These are phyloP conservation scores for Colletotrichum trifolii DNA, from an alignment of 2,329 filamentous ascomycete genomes.

Conservation along the genomic window DNA sequence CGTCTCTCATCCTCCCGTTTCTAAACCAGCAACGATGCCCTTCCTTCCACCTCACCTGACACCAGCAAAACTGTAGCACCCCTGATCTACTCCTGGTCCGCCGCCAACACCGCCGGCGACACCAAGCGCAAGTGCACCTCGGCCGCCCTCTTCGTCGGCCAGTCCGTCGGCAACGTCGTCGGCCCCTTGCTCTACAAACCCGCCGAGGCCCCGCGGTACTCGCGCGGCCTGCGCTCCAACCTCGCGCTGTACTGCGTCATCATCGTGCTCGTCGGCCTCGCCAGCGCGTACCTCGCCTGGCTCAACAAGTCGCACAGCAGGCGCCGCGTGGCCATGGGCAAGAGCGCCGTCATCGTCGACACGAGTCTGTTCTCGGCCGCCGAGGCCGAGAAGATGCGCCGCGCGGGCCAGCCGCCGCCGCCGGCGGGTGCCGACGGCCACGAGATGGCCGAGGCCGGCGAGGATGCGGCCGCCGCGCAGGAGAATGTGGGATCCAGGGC, in stretches of 20 bases:
- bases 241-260: constrained; percentile 69
- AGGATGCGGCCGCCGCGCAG: constrained; percentile 37
- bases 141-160: constrained; percentile 67
- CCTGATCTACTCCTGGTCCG: constrained; percentile 66
- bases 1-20: background rate
- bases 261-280: constrained; percentile 54
- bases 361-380: constrained; percentile 65
- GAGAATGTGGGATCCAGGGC: constrained; percentile 53
- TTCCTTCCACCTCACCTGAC: background rate
- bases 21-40: background rate
- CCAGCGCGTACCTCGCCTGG: constrained; percentile 52
- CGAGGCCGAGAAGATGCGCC: constrained; percentile 51
- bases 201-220: constrained; percentile 67
- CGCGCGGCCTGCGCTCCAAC: constrained; percentile 67
- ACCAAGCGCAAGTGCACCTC: constrained; percentile 75
- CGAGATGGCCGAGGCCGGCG: constrained; percentile 39
- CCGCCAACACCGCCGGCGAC: constrained; percentile 71
- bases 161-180: constrained; percentile 72
- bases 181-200: constrained; percentile 72
- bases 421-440: constrained; percentile 38
- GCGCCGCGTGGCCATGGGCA: constrained; percentile 42
- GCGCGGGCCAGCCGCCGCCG: constrained; percentile 24
- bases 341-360: constrained; percentile 65
- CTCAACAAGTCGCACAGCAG: constrained; percentile 62
- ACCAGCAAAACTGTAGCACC: constrained; percentile 51